A percentile compares a stretch with the other conserved stretches of the same genome.
Conservation (phyloP, 75 land plant species). For the Larix kaempferi region DNA sequence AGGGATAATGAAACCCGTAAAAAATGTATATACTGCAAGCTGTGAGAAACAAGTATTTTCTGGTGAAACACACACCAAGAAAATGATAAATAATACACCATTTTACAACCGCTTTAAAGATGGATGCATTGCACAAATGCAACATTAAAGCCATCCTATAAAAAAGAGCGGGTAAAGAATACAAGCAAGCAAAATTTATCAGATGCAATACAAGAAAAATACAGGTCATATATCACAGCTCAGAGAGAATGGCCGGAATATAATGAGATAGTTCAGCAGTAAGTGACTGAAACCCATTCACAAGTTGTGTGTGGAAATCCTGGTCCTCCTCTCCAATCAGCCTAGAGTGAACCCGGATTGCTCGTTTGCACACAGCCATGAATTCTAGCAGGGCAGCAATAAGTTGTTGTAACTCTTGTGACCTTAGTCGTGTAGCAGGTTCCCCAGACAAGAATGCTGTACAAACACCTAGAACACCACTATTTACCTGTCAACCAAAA, state of each 20-base stretch:
- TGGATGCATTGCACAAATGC: not conserved
- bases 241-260: conserved; percentile 97
- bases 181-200: conserved; percentile 7
- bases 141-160: not conserved
- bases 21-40: not conserved
- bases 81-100: conserved; percentile 6
- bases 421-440: conserved; percentile 89
- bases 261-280: conserved; percentile 98
- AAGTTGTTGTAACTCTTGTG: conserved; percentile 95
- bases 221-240: conserved; percentile 47
- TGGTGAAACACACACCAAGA: conserved; percentile 5
- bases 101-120: not conserved
- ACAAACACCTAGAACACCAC: conserved; percentile 98
- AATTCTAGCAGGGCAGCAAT: conserved; percentile 97
- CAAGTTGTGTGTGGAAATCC: conserved; percentile 99
- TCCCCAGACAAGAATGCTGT: conserved; percentile 97
- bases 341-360: conserved; percentile 91
- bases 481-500: conserved; percentile 75
- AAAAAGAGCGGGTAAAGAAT: conserved; percentile 3
- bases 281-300: conserved; percentile 96
- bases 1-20: not conserved
- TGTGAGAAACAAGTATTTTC: conserved; percentile 6
- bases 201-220: conserved; percentile 5
- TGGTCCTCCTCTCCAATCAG: conserved; percentile 99
- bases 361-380: conserved; percentile 99